phyloP scores from a whole-genome alignment of 306 rosid species.

The Crotalaria pallida region DNA sequence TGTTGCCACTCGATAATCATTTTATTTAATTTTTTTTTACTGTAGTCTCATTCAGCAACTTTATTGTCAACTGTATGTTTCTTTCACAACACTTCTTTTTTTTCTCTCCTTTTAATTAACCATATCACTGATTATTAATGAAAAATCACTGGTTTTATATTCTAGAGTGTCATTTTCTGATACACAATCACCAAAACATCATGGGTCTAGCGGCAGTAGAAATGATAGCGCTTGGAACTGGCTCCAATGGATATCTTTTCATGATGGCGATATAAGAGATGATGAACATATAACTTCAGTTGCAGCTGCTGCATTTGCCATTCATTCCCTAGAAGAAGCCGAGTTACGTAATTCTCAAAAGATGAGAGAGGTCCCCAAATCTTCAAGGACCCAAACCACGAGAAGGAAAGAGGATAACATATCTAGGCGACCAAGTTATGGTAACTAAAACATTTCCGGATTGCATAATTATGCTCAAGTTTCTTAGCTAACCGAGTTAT shows the following conservation, averaged over 20 bases:
- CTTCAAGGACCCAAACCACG: conserved; percentile 28
- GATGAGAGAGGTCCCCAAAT: conserved; percentile 23
- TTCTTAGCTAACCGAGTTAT: neutral
- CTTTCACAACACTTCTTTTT: neutral
- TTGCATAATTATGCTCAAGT: neutral
- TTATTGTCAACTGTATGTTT: too few species aligned
- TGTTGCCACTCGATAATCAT: neutral
- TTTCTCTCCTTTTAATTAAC: neutral
- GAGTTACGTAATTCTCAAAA: conserved; percentile 27
- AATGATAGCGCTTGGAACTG: conserved; percentile 18
- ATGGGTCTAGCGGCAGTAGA: conserved; percentile 13
- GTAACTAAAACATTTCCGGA: conserved; percentile 1
- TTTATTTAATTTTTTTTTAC: neutral
- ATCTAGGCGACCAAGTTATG: conserved; percentile 21
- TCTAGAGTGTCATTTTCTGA: conserved; percentile 40
- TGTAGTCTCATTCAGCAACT: neutral
- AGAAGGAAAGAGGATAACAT: conserved; percentile 27
- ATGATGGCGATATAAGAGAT: conserved; percentile 32
- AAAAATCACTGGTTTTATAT: neutral
- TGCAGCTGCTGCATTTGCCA: conserved; percentile 58
- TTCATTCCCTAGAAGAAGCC: conserved; percentile 47
- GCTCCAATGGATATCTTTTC: conserved; percentile 9
- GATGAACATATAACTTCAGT: conserved; percentile 46
- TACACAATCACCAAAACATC: conserved; percentile 21
- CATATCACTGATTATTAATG: neutral